Evolutionary conservation across 2,329 filamentous ascomycete species (phyloP), one percentile per base, ranked within the genome.

Genomic region (Fusarium poae): DNA sequence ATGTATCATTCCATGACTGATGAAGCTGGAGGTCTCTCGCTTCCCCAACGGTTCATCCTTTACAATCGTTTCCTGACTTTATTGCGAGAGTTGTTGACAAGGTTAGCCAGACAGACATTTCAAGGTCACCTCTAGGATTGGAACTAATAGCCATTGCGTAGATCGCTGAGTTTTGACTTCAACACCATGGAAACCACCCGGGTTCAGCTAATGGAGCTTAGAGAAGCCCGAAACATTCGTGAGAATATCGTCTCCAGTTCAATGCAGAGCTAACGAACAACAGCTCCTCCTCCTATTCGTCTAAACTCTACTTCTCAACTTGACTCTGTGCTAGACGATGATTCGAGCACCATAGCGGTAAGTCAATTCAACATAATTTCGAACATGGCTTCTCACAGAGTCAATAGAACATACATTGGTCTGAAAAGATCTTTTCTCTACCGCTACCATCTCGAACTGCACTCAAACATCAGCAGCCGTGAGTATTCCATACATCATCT

Each of bases 371-470:
- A 6, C 34, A 16, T 15, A 21, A 18, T 13, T 8, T n/a, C 11
- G 6, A 16, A 11, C 12, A 35, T 40, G 32, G 57, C 35, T 59
- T 50, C 49, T 68, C 56, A 68, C 63, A 23, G 44, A 27, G 30
- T 35, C 23, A 32, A 30, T 62, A 88, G 85, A 79, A 78, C 50
- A 77, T 81, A 6, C 87, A 90, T 72, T 90, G 88, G 88, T 86
- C 87, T 8, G 83, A 88, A 68, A 82, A 85, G 40, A 87, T 90
- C 25, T 89, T 90, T 67, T 84, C 85, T 1, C 79, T 84, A 21
- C 84, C 85, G 0, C 77, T 87, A 39, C 82, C 86, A 1, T 83
- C 82, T 13, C 79, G 83, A 15, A 88, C 85, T 6, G 79, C 81
- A 7, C 76, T 89, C 51, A 83, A 81, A 68, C 79, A 83, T 48